Conservation (phyloP, 179 eudicot genomes). For the Patellifolia procumbens region DNA sequence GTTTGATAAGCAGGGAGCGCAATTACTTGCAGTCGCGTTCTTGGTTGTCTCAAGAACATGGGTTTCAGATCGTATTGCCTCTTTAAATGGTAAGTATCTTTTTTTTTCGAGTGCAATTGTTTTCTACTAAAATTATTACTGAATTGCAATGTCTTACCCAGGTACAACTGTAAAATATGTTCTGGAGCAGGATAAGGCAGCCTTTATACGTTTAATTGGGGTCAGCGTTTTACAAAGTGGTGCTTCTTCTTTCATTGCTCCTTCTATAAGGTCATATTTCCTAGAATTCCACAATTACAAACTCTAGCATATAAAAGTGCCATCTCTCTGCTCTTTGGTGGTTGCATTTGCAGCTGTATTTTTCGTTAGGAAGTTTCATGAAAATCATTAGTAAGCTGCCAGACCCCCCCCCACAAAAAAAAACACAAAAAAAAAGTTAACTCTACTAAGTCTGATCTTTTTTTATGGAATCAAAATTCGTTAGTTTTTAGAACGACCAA, state of each 20-base stretch:
- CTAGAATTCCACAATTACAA: neutral
- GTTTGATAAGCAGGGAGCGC: slow-evolving; percentile 95
- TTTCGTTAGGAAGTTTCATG: neutral
- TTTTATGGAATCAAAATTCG: neutral
- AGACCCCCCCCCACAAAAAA: no score
- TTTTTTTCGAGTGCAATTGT: neutral
- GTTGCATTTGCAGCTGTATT: neutral
- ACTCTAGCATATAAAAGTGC: neutral
- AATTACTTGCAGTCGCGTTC: slow-evolving; percentile 89
- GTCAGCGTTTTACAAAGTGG: slow-evolving; percentile 92
- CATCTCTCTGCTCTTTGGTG: neutral
- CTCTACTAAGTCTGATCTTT: no score
- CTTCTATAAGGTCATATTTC: slow-evolving; percentile 76
- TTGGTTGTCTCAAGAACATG: slow-evolving; percentile 90
- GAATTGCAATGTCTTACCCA: slow-evolving; percentile 33
- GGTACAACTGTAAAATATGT: slow-evolving; percentile 95
- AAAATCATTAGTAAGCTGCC: neutral
- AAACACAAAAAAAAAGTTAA: no score
- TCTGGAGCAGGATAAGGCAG: slow-evolving; percentile 88
- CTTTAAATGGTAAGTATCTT: slow-evolving; percentile 70
- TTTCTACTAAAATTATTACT: slow-evolving; percentile 2
- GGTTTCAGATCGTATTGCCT: slow-evolving; percentile 95
- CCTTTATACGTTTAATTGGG: slow-evolving; percentile 79
- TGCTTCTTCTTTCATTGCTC: slow-evolving; percentile 95
- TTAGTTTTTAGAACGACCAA: no score